Evolutionary conservation across 257 asterid genomes (phyloP).

Genomic region (Plantago major): DNA sequence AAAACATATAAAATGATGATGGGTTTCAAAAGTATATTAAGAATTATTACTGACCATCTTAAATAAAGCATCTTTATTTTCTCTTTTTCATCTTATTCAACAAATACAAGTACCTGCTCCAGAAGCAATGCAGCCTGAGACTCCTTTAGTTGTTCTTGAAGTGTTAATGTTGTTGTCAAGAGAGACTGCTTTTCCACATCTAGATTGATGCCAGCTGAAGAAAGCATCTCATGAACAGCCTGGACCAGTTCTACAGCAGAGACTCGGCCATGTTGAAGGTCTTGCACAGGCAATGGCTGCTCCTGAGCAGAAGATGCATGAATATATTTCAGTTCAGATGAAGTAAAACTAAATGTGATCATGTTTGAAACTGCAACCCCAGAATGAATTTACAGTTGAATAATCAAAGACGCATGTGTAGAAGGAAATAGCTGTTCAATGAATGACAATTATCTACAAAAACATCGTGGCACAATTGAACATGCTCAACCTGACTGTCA

Average conservation of each 20-base stretch:
- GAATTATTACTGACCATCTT: neutral
- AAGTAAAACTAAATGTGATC: neutral
- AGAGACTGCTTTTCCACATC: slow-evolving; percentile 80
- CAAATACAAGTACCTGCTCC: slow-evolving; percentile 59
- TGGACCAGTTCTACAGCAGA: slow-evolving; percentile 88
- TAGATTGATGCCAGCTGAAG: slow-evolving; percentile 80
- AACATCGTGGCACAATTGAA: no score
- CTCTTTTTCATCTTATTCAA: neutral
- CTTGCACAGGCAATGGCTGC: slow-evolving; percentile 54
- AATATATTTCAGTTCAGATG: neutral
- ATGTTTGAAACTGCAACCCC: no score
- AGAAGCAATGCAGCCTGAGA: slow-evolving; percentile 85
- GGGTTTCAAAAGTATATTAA: no score
- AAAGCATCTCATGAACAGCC: slow-evolving; percentile 96
- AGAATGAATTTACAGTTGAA: no score
- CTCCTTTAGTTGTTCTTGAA: slow-evolving; percentile 84
- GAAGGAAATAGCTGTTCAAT: no score
- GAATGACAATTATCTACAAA: no score
- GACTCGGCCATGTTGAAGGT: slow-evolving; percentile 77
- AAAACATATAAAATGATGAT: no score
- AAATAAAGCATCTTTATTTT: neutral
- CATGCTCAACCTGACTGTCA: no score
- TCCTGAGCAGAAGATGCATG: slow-evolving; percentile 3
- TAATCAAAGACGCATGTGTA: no score
- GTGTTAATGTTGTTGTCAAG: slow-evolving; percentile 58